Conservation (phyloP, 192 early-diverging fungal genomes). For the Rhizoclosmatium sp. region DNA sequence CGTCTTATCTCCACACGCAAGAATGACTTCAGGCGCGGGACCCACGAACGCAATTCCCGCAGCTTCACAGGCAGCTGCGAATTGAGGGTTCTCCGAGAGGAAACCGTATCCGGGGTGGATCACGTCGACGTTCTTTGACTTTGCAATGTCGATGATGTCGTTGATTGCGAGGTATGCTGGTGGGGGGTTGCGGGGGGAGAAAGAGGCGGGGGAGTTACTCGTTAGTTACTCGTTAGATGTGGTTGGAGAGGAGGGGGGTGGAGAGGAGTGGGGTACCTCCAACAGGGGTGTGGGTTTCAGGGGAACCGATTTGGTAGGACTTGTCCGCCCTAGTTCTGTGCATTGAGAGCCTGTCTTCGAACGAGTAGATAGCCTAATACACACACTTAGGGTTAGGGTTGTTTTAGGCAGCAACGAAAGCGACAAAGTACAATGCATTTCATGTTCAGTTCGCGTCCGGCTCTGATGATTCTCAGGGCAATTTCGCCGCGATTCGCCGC, state of each 20-base stretch:
- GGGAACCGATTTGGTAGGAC: conserved; percentile 91
- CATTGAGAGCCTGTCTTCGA: conserved; percentile 92
- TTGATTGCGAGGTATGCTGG: conserved; percentile 91
- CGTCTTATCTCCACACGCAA: conserved; percentile 93
- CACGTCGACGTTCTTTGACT: conserved; percentile 74
- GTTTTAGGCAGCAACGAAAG: conserved; percentile 39
- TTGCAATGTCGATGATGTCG: conserved; percentile 89
- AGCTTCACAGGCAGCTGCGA: conserved; percentile 87
- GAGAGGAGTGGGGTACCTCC: conserved; percentile 45
- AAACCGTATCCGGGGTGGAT: conserved; percentile 99
- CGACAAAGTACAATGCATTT: conserved; percentile 63
- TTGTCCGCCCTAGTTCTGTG: conserved; percentile 95
- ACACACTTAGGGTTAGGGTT: neutral
- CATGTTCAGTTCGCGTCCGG: conserved; percentile 91
- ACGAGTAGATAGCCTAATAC: conserved; percentile 69
- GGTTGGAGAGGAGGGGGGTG: neutral
- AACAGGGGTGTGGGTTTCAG: conserved; percentile 84
- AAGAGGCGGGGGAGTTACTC: neutral
- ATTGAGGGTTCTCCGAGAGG: conserved; percentile 91
- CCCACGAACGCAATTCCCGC: conserved; percentile 94
- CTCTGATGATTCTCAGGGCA: conserved; percentile 92
- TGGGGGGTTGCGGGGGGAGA: neutral
- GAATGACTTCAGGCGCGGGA: conserved; percentile 84
- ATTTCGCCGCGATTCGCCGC: conserved; percentile 92
- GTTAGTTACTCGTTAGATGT: conserved; percentile 9